A percentile compares a stretch with the other conserved stretches of the same genome.
phyloP scores from a whole-genome alignment of 805 yeast genomes.

The Saturnispora saitoi region DNA sequence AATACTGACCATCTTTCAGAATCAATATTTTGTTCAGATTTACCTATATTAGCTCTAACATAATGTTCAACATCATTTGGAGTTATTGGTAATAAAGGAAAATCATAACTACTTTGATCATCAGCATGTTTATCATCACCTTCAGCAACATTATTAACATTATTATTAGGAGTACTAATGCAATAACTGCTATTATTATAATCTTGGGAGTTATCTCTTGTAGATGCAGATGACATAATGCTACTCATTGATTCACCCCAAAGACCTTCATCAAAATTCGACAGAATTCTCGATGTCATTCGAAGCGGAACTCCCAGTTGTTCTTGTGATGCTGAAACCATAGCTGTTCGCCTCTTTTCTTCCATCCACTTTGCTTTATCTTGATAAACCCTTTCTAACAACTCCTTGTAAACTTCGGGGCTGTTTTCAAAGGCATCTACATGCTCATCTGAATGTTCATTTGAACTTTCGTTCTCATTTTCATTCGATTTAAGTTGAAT shows the following conservation, averaged over 20 bases:
- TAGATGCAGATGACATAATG: background rate
- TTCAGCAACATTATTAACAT: background rate
- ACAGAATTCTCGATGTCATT: constrained; percentile 20
- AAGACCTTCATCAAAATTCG: constrained; percentile 22
- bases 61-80: constrained; percentile 8
- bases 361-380: background rate
- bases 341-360: constrained; percentile 7
- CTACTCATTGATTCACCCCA: constrained; percentile 1
- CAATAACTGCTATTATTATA: background rate
- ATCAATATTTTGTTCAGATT: constrained; percentile 10
- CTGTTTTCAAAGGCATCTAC: background rate
- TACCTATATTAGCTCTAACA: constrained; percentile 8
- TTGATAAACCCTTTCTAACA: background rate
- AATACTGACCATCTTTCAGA: constrained; percentile 12
- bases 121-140: too few relatives aligned
- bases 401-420: constrained; percentile 5
- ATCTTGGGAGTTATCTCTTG: background rate
- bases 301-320: constrained; percentile 25
- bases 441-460: background rate
- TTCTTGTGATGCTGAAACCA: constrained; percentile 18
- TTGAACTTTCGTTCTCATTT: background rate
- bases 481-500: background rate
- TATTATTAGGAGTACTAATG: background rate
- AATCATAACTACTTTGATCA: background rate
- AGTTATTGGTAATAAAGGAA: background rate